phyloP scores from a whole-genome alignment of 805 yeast genomes.

The Saccharomycopsis selenospora region DNA sequence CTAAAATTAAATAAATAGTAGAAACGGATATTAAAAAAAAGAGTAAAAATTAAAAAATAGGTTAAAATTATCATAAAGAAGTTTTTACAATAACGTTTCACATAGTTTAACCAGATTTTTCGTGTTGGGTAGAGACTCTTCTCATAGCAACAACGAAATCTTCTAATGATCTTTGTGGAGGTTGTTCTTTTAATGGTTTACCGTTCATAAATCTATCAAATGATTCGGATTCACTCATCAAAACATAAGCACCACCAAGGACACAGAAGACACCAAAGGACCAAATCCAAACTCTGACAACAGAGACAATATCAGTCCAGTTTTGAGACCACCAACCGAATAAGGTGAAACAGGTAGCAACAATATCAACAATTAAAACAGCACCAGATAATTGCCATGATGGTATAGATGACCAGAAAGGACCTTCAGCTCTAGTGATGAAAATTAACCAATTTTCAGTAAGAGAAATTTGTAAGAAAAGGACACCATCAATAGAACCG shows the following conservation, averaged over 20 bases:
- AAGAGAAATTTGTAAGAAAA: conserved; percentile 88
- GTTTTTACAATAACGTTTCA: background rate
- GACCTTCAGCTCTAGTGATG: conserved; percentile 95
- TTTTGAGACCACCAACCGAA: conserved; percentile 98
- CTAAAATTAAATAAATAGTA: no score
- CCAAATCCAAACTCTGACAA: conserved; percentile 91
- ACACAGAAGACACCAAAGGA: conserved; percentile 96
- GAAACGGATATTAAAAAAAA: background rate
- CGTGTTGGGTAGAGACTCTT: conserved; percentile 87
- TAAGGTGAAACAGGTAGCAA: conserved; percentile 86
- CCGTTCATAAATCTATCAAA: conserved; percentile 84
- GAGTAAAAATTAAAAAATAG: background rate
- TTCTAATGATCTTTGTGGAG: conserved; percentile 65
- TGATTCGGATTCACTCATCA: conserved; percentile 75
- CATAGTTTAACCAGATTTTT: conserved; percentile 57
- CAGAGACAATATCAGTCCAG: conserved; percentile 94
- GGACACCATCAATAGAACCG: conserved; percentile 88
- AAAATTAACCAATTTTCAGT: conserved; percentile 97
- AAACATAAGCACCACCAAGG: conserved; percentile 93
- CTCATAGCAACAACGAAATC: conserved; percentile 82
- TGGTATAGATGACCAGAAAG: conserved; percentile 95
- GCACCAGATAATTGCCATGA: conserved; percentile 97
- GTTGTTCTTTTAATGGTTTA: conserved; percentile 46
- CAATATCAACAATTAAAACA: conserved; percentile 79
- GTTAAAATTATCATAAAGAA: background rate